Base-by-base conservation (phyloP, 192 early-diverging fungal genomes). In the Coemansia sp. region DNA sequence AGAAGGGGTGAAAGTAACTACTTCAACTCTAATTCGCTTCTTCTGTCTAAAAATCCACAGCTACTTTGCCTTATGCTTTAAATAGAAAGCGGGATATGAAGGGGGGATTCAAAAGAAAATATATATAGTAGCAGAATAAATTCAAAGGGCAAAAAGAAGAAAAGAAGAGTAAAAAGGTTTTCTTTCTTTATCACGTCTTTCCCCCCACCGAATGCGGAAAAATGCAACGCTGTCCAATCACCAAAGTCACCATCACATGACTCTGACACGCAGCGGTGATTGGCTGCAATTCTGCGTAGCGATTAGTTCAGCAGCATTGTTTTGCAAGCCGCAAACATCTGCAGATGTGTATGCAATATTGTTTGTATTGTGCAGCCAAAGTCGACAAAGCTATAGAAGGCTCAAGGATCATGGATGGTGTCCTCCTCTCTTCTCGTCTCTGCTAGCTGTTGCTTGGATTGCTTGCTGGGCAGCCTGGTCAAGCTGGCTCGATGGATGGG, bases 81-180 rank as follows among this genome's bases (percentile, higher is more conserved):
- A 23, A 47, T 20, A 47, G 14, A 42, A 47, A 23, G 13, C 23
- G 11, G 4, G 13, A 20, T 47, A 20, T 41, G 19, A 47, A 23
- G 11, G 44, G 44, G 44, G 20, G 13, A 22, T 47, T 47, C 22
- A 47, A 20, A 47, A 23, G 44, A 47, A 47, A 17, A 47, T 4
- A 47, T 47, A 47, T 30, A 55, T 19, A 27, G 29, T 25, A 19
- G 30, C n/a, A n/a, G n/a, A n/a, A n/a, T n/a, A 29, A 61, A 36
- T 50, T 33, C 15, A 59, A 36, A 41, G 38, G 11, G 15, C 33
- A 34, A 54, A 58, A 40, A 58, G 47, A 40, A 58, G 33, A 53
- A 31, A 59, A 65, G 14, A 58, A 66, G 17, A 59, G 50, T 41
- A 37, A n/a, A 57, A 42, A 56, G 41, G 7, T 53, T 53, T 53